Percentiles rank a stretch among this genome's conserved stretches.
Evolutionary conservation across 2,329 filamentous ascomycete genomes (phyloP).

Genomic region (Epichloe elymi): DNA sequence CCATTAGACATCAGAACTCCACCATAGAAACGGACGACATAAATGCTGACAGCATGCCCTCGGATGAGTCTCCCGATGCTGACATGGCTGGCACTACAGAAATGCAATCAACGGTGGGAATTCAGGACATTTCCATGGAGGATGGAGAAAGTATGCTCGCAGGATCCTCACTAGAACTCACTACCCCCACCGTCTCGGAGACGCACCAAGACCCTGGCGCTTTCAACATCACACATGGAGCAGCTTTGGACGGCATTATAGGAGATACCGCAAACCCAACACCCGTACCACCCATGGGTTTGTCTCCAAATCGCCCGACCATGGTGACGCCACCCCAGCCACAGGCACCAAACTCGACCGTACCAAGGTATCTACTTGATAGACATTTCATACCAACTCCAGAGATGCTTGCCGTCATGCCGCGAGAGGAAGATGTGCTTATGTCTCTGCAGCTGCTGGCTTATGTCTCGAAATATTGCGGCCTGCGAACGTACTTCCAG

Average conservation of each 20-base stretch:
- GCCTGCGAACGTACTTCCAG: conserved; percentile 89
- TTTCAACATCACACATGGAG: conserved; percentile 86
- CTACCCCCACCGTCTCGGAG: conserved; percentile 68
- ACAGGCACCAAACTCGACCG: conserved; percentile 54
- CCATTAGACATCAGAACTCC: conserved; percentile 81
- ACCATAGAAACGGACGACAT: conserved; percentile 82
- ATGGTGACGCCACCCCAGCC: conserved; percentile 62
- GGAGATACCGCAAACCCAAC: conserved; percentile 58
- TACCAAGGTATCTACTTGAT: conserved; percentile 70
- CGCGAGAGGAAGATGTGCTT: conserved; percentile 89
- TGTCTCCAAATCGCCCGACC: conserved; percentile 61
- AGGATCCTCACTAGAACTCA: conserved; percentile 58
- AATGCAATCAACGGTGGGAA: conserved; percentile 69
- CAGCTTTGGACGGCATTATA: conserved; percentile 72
- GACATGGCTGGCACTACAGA: conserved; percentile 71
- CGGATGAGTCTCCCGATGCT: conserved; percentile 63
- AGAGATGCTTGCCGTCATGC: conserved; percentile 78
- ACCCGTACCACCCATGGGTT: conserved; percentile 51
- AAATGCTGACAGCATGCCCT: conserved; percentile 68
- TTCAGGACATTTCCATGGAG: conserved; percentile 70
- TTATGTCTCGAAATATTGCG: conserved; percentile 98
- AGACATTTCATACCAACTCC: conserved; percentile 55
- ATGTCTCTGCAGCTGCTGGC: conserved; percentile 96
- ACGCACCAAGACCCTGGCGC: conserved; percentile 70
- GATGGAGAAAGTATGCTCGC: conserved; percentile 70